Conservation (phyloP, 768 basidiomycete species). For the Pisolithus tinctorius region DNA sequence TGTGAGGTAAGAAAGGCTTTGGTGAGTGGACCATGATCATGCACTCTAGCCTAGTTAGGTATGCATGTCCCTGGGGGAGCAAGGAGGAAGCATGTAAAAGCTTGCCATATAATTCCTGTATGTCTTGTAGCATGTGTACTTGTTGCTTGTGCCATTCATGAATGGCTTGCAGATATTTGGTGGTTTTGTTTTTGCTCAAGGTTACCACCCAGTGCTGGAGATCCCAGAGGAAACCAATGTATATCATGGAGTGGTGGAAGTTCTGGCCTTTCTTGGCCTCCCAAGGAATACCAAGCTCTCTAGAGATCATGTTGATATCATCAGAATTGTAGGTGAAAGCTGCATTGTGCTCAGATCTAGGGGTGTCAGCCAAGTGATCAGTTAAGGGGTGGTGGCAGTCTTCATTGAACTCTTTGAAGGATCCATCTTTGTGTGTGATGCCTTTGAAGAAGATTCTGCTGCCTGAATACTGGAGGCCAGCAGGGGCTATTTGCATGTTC, state of each 20-base stretch:
- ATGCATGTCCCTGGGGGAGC: conserved; percentile 28
- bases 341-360: conserved; percentile 4
- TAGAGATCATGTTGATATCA: conserved; percentile 31
- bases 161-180: conserved; percentile 25
- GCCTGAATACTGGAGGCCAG: background rate
- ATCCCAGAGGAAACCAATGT: conserved; percentile 30
- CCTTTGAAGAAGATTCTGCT: conserved; percentile 25
- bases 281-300: conserved; percentile 26
- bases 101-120: conserved; percentile 34
- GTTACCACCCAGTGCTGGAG: conserved; percentile 16
- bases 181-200: conserved; percentile 10
- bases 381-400: conserved; percentile 15
- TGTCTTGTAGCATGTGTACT: conserved; percentile 27
- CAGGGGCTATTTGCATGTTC: background rate
- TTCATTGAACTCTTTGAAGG: conserved; percentile 28
- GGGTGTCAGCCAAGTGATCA: conserved; percentile 17
- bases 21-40: conserved; percentile 21
- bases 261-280: conserved; percentile 21
- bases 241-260: conserved; percentile 17
- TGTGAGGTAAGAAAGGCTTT: conserved; percentile 18
- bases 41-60: conserved; percentile 33
- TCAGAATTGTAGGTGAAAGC: conserved; percentile 4
- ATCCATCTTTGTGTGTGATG: conserved; percentile 4
- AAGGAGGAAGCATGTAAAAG: conserved; percentile 30
- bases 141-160: conserved; percentile 13